These are phyloP conservation scores for Fusarium sp. DNA, from an alignment of 2,329 filamentous ascomycete genomes.

Conservation along the genomic window DNA sequence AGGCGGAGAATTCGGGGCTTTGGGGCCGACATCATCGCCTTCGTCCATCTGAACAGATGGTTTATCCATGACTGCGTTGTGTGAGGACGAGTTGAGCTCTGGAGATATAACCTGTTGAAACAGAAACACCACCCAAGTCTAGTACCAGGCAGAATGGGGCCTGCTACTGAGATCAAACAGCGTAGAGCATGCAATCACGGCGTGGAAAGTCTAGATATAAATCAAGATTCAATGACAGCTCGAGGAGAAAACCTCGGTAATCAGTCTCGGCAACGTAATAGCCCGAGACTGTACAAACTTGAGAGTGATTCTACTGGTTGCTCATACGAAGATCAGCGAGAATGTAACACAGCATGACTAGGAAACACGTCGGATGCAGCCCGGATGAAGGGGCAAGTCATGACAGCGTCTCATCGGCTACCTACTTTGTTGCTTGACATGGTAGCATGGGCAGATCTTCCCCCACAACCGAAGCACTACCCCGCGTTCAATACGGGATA, in stretches of 20 bases:
- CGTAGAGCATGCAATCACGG: not conserved
- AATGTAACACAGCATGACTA: conserved; percentile 3
- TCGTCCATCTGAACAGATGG: conserved; percentile 29
- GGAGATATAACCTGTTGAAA: too few species aligned
- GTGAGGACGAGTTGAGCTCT: too few species aligned
- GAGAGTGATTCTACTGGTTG: not conserved
- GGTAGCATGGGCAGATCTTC: conserved; percentile 3
- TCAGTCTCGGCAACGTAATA: conserved; percentile 1
- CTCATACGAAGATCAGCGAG: not conserved
- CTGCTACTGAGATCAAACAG: too few species aligned
- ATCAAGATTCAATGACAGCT: not conserved
- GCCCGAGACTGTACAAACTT: not conserved
- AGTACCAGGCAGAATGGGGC: too few species aligned
- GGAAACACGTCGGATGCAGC: not conserved
- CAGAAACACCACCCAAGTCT: not conserved
- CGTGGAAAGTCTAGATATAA: not conserved
- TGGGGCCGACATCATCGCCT: not conserved
- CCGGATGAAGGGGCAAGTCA: not conserved
- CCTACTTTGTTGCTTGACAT: not conserved
- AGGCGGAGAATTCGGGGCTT: not conserved
- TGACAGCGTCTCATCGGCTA: not conserved
- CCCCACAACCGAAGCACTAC: conserved; percentile 10
- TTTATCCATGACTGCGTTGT: conserved; percentile 18
- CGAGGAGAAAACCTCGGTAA: not conserved
- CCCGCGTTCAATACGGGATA: conserved; percentile 1